phyloP scores from a whole-genome alignment of 345 rosid genomes.

The Rhodomyrtus tomentosa region DNA sequence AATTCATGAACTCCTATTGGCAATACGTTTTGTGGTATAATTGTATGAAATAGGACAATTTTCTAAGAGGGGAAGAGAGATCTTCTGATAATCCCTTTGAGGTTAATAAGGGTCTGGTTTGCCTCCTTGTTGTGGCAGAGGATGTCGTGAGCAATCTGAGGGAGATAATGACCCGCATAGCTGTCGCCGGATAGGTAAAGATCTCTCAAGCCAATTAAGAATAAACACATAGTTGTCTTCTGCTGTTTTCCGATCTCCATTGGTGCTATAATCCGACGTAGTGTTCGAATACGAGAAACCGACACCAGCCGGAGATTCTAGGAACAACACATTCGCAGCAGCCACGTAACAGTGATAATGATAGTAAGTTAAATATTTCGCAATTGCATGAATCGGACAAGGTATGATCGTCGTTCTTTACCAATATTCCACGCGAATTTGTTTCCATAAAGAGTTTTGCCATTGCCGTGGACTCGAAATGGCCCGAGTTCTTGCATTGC shows the following conservation, averaged over 20 bases:
- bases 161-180: conserved; percentile 83
- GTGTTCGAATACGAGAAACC: conserved; percentile 84
- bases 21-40: background rate
- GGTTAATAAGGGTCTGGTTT: conserved; percentile 39
- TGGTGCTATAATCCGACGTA: conserved; percentile 31
- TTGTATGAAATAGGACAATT: background rate
- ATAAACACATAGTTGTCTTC: conserved; percentile 55
- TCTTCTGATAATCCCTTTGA: conserved; percentile 63
- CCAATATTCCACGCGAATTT: conserved; percentile 14
- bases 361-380: background rate
- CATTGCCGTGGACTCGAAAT: conserved; percentile 28
- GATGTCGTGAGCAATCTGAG: conserved; percentile 68
- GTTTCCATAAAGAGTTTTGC: conserved; percentile 22
- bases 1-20: background rate
- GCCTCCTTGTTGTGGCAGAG: conserved; percentile 33
- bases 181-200: conserved; percentile 85
- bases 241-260: conserved; percentile 55
- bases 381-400: background rate
- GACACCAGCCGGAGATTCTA: conserved; percentile 88
- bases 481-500: conserved; percentile 46
- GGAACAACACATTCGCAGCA: conserved; percentile 70
- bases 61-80: background rate
- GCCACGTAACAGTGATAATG: background rate
- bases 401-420: background rate
- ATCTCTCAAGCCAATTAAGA: conserved; percentile 65